Conservation (phyloP, 768 basidiomycete genomes). For the Agaricus sinodeliciosus region DNA sequence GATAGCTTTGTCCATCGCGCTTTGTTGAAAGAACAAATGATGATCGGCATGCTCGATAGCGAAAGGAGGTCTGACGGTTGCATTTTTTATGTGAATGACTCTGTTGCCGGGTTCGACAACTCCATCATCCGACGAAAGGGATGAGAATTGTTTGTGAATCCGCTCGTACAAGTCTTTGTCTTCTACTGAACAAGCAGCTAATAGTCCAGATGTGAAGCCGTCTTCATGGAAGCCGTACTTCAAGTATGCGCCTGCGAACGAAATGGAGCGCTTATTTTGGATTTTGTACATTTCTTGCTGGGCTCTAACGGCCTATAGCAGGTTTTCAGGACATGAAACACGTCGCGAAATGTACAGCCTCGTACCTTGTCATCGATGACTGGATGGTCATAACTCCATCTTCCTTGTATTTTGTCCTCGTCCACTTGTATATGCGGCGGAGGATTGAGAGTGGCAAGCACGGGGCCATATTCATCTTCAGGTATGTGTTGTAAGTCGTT, state of each 20-base stretch:
- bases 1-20: slow-evolving; percentile 14
- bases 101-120: background rate
- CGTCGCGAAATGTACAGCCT: slow-evolving; percentile 6
- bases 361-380: slow-evolving; percentile 47
- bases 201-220: slow-evolving; percentile 49
- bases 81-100: slow-evolving; percentile 17
- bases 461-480: slow-evolving; percentile 46
- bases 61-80: slow-evolving; percentile 33
- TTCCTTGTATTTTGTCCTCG: slow-evolving; percentile 31
- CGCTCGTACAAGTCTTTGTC: slow-evolving; percentile 11
- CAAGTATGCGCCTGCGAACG: slow-evolving; percentile 66
- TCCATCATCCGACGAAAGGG: background rate
- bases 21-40: slow-evolving; percentile 19
- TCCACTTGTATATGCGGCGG: slow-evolving; percentile 49
- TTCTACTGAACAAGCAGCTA: slow-evolving; percentile 28
- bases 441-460: slow-evolving; percentile 70
- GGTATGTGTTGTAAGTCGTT: slow-evolving; percentile 68
- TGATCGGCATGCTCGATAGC: slow-evolving; percentile 33
- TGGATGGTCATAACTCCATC: slow-evolving; percentile 64
- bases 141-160: background rate
- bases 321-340: background rate
- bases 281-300: slow-evolving; percentile 49
- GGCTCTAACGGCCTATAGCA: slow-evolving; percentile 41
- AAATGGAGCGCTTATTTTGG: slow-evolving; percentile 55
- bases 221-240: slow-evolving; percentile 83